Evolutionary conservation across 2,329 filamentous ascomycete genomes (phyloP), one percentile per base, ranked within the genome.

Genomic region (Colletotrichum sp.): DNA sequence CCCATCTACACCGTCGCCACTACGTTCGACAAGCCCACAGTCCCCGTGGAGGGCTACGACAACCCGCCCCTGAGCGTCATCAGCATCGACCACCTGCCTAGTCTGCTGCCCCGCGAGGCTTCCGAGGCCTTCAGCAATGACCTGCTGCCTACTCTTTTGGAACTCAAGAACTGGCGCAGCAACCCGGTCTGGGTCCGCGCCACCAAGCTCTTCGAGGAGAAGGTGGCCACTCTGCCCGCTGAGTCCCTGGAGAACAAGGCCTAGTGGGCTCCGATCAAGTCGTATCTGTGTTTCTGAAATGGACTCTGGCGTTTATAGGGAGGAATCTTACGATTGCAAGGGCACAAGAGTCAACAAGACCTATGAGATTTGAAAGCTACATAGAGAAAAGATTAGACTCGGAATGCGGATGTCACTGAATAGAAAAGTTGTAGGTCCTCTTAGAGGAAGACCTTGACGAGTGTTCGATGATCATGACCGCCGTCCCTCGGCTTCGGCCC

Each of bases 21-120:
- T 62, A 97, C 95, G 27, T 98, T 98, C 81, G 91, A 92, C 81
- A 92, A 94, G 81, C 96, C 96, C n/a, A 98, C 95, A 1, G 92
- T 98, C 0, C 89, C 92, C 1, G 93, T 97, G 29, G 86, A 91
- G 38, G 83, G 91, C 88, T 79, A 88, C 83, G 81, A 86, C 69
- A 85, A 86, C 67, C 89, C 91, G 1, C 89, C 90, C 9, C 85
- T 98, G 70, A 92, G 90, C 62, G 94, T 98, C 78, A 98, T 98
- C 84, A 93, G 92, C 82, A 97, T 97, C 80, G 94, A 97, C 83
- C 95, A 97, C 81, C 88, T 97, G 66, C 95, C 95, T 6, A 93
- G 92, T 67, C 90, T 98, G 77, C 88, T 98, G 47, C 94, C 96
- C 2, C 89, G 96, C 67, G 96, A 98, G 86, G 93, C 95, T 31